Conservation (phyloP, 2,329 filamentous ascomycete species). For the Verticillium klebahnii region DNA sequence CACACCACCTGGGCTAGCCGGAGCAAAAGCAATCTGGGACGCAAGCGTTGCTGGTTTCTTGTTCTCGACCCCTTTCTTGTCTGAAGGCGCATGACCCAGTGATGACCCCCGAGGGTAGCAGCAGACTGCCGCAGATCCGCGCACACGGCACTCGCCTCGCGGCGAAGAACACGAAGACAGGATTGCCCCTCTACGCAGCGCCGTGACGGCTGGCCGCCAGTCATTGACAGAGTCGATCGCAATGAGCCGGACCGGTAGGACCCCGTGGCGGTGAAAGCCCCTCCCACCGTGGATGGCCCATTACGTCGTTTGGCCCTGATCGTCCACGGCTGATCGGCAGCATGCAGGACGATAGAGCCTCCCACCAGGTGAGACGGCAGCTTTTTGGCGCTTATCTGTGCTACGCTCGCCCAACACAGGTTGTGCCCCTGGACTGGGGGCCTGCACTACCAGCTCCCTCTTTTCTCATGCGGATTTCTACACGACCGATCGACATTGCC, state of each 20-base stretch:
- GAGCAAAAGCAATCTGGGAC: neutral
- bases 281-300: neutral
- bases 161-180: neutral
- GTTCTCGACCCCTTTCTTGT: neutral
- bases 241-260: neutral
- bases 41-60: neutral
- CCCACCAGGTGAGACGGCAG: neutral
- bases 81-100: neutral
- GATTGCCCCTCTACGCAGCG: neutral
- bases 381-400: slow-evolving; percentile 2
- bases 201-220: neutral
- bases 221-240: neutral
- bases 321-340: neutral
- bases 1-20: neutral
- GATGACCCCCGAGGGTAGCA: neutral
- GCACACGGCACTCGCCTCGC: neutral
- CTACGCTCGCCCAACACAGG: neutral
- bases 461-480: neutral
- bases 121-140: neutral
- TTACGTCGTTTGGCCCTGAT: slow-evolving; percentile 1
- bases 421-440: neutral
- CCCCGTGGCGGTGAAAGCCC: neutral
- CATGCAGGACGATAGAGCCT: neutral
- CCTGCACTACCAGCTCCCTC: neutral
- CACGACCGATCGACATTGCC: neutral